Percentiles rank a stretch among this genome's conserved stretches.
Conservation (phyloP, 306 rosid species). For the Lathyrus sativus region DNA sequence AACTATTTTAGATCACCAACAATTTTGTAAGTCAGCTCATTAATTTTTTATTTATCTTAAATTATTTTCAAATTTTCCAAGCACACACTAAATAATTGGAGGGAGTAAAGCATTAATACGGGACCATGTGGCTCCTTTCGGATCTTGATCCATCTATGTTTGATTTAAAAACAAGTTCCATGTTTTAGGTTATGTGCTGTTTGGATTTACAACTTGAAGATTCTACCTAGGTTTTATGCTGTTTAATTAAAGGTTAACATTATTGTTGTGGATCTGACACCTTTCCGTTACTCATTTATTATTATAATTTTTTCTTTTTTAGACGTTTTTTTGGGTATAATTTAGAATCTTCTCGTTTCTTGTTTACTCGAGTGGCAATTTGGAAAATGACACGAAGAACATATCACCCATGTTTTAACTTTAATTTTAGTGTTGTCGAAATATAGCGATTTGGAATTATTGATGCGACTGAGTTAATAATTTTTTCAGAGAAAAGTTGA, state of each 20-base stretch:
- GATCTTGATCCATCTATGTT: slow-evolving; percentile 24
- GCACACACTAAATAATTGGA: too few species aligned
- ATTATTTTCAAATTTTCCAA: too few species aligned
- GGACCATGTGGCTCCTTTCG: slow-evolving; percentile 47
- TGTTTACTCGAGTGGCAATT: too few species aligned
- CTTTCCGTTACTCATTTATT: slow-evolving; percentile 18
- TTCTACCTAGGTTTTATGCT: slow-evolving; percentile 60
- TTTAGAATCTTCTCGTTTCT: not conserved
- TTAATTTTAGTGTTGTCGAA: too few species aligned
- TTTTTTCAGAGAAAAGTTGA: too few species aligned
- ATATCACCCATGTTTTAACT: too few species aligned
- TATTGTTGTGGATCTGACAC: slow-evolving; percentile 14
- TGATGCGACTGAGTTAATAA: too few species aligned
- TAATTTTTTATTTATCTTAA: too few species aligned
- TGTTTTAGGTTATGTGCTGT: slow-evolving; percentile 44
- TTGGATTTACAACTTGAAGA: slow-evolving; percentile 37
- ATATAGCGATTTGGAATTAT: too few species aligned
- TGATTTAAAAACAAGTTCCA: slow-evolving; percentile 38
- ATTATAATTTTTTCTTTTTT: not conserved
- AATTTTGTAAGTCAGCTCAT: too few species aligned
- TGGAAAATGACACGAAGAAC: not conserved
- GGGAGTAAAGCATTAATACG: too few species aligned
- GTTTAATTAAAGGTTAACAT: slow-evolving; percentile 37
- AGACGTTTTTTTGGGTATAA: not conserved
- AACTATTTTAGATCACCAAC: too few species aligned